These are phyloP conservation scores for Ocimum tenuiflorum DNA, from an alignment of 257 asterid species.

Conservation along the genomic window DNA sequence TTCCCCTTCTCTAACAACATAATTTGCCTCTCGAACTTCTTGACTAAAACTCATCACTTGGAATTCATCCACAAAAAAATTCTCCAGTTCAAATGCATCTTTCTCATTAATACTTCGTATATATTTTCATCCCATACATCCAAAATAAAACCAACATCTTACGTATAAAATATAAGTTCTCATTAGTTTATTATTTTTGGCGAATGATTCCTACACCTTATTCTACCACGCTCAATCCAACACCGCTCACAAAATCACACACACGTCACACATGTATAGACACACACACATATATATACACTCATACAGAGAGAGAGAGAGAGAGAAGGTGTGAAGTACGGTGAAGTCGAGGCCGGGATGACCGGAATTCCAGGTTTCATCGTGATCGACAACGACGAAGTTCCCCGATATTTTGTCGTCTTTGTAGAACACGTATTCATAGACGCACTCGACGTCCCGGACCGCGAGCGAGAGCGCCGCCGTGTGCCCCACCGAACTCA, in stretches of 20 bases:
- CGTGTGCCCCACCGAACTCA: slow-evolving; percentile 32
- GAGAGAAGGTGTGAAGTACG: slow-evolving; percentile 24
- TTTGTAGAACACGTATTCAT: slow-evolving; percentile 65
- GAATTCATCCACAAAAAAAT: too few relatives aligned
- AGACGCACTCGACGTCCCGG: slow-evolving; percentile 62
- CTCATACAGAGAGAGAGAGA: too few relatives aligned
- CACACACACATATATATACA: neutral
- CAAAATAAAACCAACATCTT: neutral
- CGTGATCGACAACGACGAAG: slow-evolving; percentile 70
- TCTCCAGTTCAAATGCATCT: neutral
- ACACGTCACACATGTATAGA: neutral
- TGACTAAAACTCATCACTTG: too few relatives aligned
- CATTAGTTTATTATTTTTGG: neutral
- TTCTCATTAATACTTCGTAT: neutral
- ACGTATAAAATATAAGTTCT: neutral
- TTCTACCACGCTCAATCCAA: neutral
- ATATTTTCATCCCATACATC: neutral
- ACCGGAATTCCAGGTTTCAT: slow-evolving; percentile 53
- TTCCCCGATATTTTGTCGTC: slow-evolving; percentile 78
- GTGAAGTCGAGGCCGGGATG: slow-evolving; percentile 70
- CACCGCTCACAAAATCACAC: neutral
- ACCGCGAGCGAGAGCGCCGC: slow-evolving; percentile 64
- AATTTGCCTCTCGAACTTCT: neutral
- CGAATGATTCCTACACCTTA: neutral
- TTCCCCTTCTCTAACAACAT: neutral